These are phyloP conservation scores for Endocalyx cinctus DNA, from an alignment of 2,329 filamentous ascomycete species.

Conservation along the genomic window DNA sequence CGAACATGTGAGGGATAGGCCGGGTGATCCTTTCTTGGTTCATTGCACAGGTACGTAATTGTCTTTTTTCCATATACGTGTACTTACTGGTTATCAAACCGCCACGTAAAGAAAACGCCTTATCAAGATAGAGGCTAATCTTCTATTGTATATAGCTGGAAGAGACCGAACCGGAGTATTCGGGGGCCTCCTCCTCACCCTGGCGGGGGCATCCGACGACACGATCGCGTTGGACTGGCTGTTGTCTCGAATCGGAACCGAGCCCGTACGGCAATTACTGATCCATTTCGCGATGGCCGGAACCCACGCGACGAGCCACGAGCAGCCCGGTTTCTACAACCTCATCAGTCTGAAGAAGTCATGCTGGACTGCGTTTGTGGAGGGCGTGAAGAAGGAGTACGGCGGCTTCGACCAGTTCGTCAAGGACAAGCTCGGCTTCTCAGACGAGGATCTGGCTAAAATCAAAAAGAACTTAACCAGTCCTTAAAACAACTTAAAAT, in stretches of 20 bases:
- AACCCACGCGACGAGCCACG: constrained; percentile 29
- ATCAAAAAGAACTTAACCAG: constrained; percentile 42
- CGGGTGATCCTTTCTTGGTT: constrained; percentile 42
- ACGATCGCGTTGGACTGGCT: constrained; percentile 45
- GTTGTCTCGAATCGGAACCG: constrained; percentile 49
- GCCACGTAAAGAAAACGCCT: no score
- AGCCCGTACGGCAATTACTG: constrained; percentile 45
- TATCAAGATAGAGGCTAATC: no score
- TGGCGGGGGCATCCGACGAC: constrained; percentile 42
- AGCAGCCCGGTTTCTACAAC: constrained; percentile 46
- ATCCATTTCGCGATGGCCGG: constrained; percentile 36
- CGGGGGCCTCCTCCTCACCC: constrained; percentile 43
- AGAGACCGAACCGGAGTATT: constrained; percentile 51
- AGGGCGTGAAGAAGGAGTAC: constrained; percentile 37
- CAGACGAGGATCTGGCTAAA: constrained; percentile 37
- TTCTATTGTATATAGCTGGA: constrained; percentile 47
- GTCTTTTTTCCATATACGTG: no score
- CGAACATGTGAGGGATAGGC: constrained; percentile 42
- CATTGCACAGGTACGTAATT: constrained; percentile 47
- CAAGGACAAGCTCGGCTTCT: constrained; percentile 39
- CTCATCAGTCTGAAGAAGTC: constrained; percentile 37
- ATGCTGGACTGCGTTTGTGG: constrained; percentile 43
- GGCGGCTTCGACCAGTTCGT: constrained; percentile 49
- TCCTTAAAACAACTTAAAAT: constrained; percentile 1
- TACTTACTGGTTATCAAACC: no score